Evolutionary conservation across 2,329 filamentous ascomycete genomes (phyloP), one percentile per base, ranked within the genome.

Genomic region (Kalaharituber pfeilii): DNA sequence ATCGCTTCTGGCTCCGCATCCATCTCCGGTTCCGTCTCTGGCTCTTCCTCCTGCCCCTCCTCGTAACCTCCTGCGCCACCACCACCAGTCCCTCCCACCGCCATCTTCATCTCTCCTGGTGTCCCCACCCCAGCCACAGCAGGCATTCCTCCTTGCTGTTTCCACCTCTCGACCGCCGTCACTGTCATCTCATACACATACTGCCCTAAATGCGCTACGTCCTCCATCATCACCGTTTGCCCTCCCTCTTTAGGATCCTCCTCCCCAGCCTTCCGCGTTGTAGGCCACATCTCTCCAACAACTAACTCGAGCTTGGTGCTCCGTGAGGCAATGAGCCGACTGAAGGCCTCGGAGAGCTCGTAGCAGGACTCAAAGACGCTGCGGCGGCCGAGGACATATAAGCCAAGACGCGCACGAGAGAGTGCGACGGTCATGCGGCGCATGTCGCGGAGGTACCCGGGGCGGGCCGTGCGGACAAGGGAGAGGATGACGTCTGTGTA

Each of bases 131-230:
- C 11, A 47, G n/a, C n/a, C n/a, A n/a, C n/a, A n/a, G n/a, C n/a
- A n/a, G n/a, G 8, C 42, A 11, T 47, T 24, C 42, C 66, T 25
- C 66, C 64, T 13, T 69, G 69, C 49, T 67, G 69, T 59, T 73
- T 78, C 63, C 80, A 64, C 45, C 73, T 73, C 64, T 78, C 75
- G 1, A 81, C 68, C 67, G 81, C 82, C 6, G 79, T 79, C 64
- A 82, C 78, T 2, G 87, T 94, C 86, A 98, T 98, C 68, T 98
- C 86, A 66, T 79, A 94, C 22, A 98, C 89, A 67, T 95, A 98
- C 69, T 94, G 84, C 0, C 91, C 91, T 30, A 98, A 69, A 70
- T 98, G 91, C 71, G 98, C 89, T 1, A 96, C 81, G 29, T 84
- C 79, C 63, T 89, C 84, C 85, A 98, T 96, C 20, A 79, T 73